Evolutionary conservation across 768 basidiomycete genomes (phyloP), one percentile per base, ranked within the genome.

Genomic region (Macrocybe gigantea): DNA sequence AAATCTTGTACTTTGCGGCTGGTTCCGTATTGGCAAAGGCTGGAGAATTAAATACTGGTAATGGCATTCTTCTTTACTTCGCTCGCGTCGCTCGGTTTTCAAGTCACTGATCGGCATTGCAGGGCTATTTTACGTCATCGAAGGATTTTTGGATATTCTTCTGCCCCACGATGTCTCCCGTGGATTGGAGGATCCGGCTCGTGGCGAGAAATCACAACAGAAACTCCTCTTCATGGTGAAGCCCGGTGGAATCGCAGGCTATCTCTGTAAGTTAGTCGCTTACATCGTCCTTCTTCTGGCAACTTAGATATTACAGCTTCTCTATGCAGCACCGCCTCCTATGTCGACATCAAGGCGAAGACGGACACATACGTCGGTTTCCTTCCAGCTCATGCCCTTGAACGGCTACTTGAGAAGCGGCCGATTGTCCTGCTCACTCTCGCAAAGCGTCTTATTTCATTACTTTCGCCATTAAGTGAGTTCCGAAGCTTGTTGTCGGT

Each of bases 331-430:
- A 93, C 88, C 29, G 84, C 93, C 5, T 95, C 93, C 2, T 99
- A 98, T 60, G 94, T 98, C 38, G 92, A 95, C 62, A 96, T 99
- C 62, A 85, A 77, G 54, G 93, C 96, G 5, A 98, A 97, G 71
- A 98, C 94, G 0, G 95, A 99, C 60, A 88, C 86, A n/a, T 99
- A 95, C 58, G 96, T 98, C 53, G 96, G 96, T 0, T 95, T 95
- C 64, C 65, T 99, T 30, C 90, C 96, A 1, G 82, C 88, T 2
- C 78, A 85, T 59, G 87, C 95, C 5, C 69, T 99, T 47, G 93
- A 98, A 60, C 75, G 88, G 15, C 74, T 99, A 47, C 75, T 98
- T 37, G 96, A 98, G 65, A 86, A 93, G 56, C 78, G 89, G 41
- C 96, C 96, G 1, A 98, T 99, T 45, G 96, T 99, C 2, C 75